These are phyloP conservation scores for Copromyces sp. DNA, from an alignment of 495 filamentous ascomycete species.

Conservation along the genomic window DNA sequence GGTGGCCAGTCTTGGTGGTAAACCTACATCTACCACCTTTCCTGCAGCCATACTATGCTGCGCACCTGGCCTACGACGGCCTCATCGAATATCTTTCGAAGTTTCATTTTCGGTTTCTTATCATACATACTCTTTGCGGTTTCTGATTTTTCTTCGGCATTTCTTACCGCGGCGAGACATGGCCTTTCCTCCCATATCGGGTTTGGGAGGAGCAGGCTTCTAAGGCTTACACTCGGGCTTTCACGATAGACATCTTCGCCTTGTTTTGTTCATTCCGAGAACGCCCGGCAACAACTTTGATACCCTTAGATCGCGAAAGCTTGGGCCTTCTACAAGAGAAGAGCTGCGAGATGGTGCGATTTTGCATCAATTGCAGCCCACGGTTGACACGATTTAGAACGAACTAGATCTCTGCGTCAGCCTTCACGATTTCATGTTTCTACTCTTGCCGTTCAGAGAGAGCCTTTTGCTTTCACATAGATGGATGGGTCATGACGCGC, in stretches of 20 bases:
- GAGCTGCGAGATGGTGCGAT: slow-evolving; percentile 15
- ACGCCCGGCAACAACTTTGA: slow-evolving; percentile 27
- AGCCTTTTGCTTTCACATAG: slow-evolving; percentile 32
- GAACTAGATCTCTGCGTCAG: slow-evolving; percentile 21
- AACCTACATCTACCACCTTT: slow-evolving; percentile 13
- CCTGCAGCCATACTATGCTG: slow-evolving; percentile 1
- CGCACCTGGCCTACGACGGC: neutral
- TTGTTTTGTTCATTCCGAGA: slow-evolving; percentile 18
- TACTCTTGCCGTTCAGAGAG: slow-evolving; percentile 28
- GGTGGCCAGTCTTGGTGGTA: slow-evolving; percentile 95
- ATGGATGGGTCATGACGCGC: slow-evolving; percentile 28
- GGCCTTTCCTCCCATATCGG: slow-evolving; percentile 12
- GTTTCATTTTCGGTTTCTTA: slow-evolving; percentile 11
- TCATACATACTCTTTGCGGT: neutral
- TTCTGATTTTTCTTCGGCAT: slow-evolving; percentile 6
- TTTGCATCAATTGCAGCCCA: slow-evolving; percentile 18
- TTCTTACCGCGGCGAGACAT: slow-evolving; percentile 24
- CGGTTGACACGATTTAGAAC: slow-evolving; percentile 23
- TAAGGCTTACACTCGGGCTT: slow-evolving; percentile 16
- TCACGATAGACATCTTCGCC: slow-evolving; percentile 21
- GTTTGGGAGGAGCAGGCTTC: slow-evolving; percentile 16
- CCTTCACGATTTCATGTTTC: slow-evolving; percentile 32
- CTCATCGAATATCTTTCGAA: neutral
- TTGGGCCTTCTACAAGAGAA: slow-evolving; percentile 18
- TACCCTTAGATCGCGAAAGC: slow-evolving; percentile 32